Percentiles rank a stretch among this genome's conserved stretches.
phyloP scores from a whole-genome alignment of 2,329 filamentous ascomycete species.

The Fonsecaea multimorphosa region DNA sequence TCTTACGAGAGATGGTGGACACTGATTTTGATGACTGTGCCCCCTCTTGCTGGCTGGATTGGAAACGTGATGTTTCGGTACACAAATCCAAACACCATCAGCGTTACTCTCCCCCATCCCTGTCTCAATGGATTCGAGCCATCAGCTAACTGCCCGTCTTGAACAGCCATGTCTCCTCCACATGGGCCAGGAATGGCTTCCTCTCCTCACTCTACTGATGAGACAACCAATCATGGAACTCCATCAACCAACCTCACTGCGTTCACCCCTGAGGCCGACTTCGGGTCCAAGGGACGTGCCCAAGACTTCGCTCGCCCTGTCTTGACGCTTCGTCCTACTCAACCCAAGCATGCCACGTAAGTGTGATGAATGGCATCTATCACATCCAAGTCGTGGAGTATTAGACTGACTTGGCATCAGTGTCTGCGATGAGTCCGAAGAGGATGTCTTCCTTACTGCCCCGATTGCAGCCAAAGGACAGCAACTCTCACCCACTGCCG shows the following conservation, averaged over 20 bases:
- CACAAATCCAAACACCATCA: constrained; percentile 2
- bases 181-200: constrained; percentile 27
- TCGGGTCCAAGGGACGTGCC: constrained; percentile 46
- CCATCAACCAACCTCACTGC: constrained; percentile 68
- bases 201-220: constrained; percentile 31
- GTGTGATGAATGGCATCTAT: not conserved
- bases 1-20: not conserved
- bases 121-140: not conserved
- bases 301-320: constrained; percentile 32
- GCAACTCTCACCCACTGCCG: constrained; percentile 37
- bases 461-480: constrained; percentile 42
- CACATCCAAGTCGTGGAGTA: not conserved
- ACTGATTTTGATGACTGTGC: constrained; percentile 1
- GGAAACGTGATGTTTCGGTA: constrained; percentile 6
- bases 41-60: constrained; percentile 1
- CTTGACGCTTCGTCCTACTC: constrained; percentile 6
- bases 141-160: not conserved
- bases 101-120: not conserved
- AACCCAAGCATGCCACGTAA: constrained; percentile 24
- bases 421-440: constrained; percentile 39
- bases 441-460: constrained; percentile 43
- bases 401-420: constrained; percentile 26
- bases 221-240: constrained; percentile 56
- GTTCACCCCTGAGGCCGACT: constrained; percentile 67
- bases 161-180: constrained; percentile 25